Evolutionary conservation across 768 basidiomycete species (phyloP), one percentile per base, ranked within the genome.

Genomic region (Suillus sp.): DNA sequence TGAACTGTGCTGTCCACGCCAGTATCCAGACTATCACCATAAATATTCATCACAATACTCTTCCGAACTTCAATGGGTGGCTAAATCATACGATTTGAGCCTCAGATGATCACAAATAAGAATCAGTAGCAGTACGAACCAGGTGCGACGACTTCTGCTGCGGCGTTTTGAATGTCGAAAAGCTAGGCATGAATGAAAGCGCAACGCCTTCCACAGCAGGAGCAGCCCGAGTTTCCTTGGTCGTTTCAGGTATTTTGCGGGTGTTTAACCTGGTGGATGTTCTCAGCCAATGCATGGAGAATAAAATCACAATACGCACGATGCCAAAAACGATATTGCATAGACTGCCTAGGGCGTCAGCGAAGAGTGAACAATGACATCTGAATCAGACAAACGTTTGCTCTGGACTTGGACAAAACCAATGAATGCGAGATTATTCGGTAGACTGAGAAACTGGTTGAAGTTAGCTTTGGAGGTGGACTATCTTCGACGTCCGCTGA

Each of bases 291-390:
- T 2, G 13, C n/a, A 34, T 14, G 22, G n/a, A 35, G n/a, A 3
- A 7, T 2, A 1, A 27, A 59, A 16, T 32, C 14, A 30, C 7
- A 25, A 59, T 25, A 62, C 68, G 35, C 22, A 69, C 68, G 61
- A 69, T 48, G 68, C 63, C 16, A 65, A 50, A 14, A 65, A 57
- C n/a, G 68, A 70, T 50, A 70, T 50, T 1, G 66, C 68, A 25
- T 70, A 67, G 14, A 67, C 68, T 67, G 42, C 9, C 30, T 4
- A 42, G 27, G 27, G 38, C 9, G 35, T 38, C 9, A 40, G 18
- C 18, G 7, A 47, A 13, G 34, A 16, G n/a, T 37, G 43, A 40
- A 14, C 2, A 20, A 32, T 34, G 2, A 38, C 4, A 38, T 38
- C 3, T 2, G 4, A 59, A 37, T 27, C 10, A 22, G 16, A 62